phyloP scores from a whole-genome alignment of 192 early-diverging fungal genomes.

The Gonapodya prolifera region DNA sequence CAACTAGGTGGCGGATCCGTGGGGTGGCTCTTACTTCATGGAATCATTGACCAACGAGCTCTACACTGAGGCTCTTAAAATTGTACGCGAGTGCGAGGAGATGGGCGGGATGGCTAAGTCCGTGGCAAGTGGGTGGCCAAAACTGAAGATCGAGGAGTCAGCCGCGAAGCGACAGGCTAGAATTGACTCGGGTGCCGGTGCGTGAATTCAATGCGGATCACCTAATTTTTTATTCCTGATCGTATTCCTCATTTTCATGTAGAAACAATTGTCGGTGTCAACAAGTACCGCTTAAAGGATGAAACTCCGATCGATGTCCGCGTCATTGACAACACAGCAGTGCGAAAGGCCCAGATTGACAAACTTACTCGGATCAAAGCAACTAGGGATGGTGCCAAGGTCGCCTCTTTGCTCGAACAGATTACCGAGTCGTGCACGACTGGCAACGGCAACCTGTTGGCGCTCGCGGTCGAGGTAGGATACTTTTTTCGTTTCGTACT shows the following conservation, averaged over 20 bases:
- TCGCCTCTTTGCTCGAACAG: conserved; percentile 35
- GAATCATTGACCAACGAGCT: conserved; percentile 74
- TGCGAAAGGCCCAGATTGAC: conserved; percentile 53
- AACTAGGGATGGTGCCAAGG: conserved; percentile 36
- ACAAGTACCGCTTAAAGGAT: conserved; percentile 63
- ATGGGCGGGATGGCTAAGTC: conserved; percentile 89
- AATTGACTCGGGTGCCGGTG: conserved; percentile 76
- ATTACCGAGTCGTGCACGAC: conserved; percentile 54
- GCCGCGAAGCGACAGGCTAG: conserved; percentile 78
- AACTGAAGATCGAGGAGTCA: conserved; percentile 75
- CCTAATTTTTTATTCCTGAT: background rate
- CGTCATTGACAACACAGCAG: conserved; percentile 68
- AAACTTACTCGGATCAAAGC: conserved; percentile 43
- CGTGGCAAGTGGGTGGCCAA: conserved; percentile 73
- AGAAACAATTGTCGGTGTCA: conserved; percentile 81
- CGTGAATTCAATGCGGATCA: background rate
- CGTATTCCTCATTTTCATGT: too few relatives aligned
- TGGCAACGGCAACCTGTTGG: conserved; percentile 60
- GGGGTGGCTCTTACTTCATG: conserved; percentile 91
- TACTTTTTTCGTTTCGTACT: background rate
- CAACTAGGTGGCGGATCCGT: conserved; percentile 66
- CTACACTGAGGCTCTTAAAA: conserved; percentile 49
- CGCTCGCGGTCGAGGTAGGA: conserved; percentile 49
- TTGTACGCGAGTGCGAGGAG: conserved; percentile 66
- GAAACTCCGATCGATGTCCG: conserved; percentile 58